phyloP scores from a whole-genome alignment of 345 rosid genomes.

The Citrus mangshanensis region DNA sequence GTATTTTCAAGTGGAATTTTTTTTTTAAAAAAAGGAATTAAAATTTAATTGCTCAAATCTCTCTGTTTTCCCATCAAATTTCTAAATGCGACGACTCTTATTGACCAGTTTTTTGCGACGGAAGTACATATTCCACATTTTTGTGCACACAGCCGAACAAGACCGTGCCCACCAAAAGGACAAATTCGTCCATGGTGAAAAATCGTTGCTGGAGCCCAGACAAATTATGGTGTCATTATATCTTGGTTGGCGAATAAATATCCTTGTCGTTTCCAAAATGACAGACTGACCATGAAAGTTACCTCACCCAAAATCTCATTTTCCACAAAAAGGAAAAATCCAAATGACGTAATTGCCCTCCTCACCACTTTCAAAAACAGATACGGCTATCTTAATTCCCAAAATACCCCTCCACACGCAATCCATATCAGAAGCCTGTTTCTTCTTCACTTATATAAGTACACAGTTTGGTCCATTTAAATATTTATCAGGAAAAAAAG shows the following conservation, averaged over 20 bases:
- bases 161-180: background rate
- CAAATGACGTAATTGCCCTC: slow-evolving; percentile 20
- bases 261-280: slow-evolving; percentile 42
- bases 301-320: slow-evolving; percentile 37
- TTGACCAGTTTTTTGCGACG: too few species aligned
- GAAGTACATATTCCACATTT: too few species aligned
- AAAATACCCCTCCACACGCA: slow-evolving; percentile 9
- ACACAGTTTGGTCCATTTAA: too few species aligned
- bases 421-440: too few species aligned
- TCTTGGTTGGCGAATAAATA: slow-evolving; percentile 36
- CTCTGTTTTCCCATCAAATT: too few species aligned
- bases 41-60: background rate
- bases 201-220: slow-evolving; percentile 22
- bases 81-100: background rate
- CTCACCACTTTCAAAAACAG: too few species aligned
- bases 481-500: too few species aligned
- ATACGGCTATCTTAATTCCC: background rate
- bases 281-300: slow-evolving; percentile 29
- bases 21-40: too few species aligned
- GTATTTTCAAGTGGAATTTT: too few species aligned
- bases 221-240: slow-evolving; percentile 42
- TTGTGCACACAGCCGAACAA: background rate
- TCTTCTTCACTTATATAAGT: too few species aligned
- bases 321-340: slow-evolving; percentile 29
- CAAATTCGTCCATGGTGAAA: slow-evolving; percentile 9